These are phyloP conservation scores for Psidium guajava DNA, from an alignment of 345 rosid species.

Conservation along the genomic window DNA sequence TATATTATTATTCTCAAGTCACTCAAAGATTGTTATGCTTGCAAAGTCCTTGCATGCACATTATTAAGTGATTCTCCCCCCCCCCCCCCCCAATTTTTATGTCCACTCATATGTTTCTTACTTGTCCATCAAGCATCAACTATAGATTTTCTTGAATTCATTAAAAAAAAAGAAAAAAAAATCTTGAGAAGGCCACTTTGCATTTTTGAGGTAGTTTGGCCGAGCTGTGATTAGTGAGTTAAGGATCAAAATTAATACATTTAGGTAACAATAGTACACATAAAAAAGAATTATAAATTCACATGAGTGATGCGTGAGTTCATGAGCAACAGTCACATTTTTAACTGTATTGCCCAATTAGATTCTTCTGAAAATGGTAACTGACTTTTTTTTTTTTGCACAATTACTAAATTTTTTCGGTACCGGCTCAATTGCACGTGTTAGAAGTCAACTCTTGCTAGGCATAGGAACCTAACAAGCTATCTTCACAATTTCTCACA, in stretches of 20 bases:
- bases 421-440: not conserved
- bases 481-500: not conserved
- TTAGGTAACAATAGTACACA: not conserved
- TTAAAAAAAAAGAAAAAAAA: not conserved
- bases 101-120: not conserved
- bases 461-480: not conserved
- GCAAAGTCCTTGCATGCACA: not conserved
- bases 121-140: not conserved
- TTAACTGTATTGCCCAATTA: not conserved
- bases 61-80: not conserved
- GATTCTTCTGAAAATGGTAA: not conserved
- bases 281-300: not conserved
- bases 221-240: not conserved
- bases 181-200: not conserved
- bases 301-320: not conserved
- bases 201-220: not conserved
- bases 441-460: not conserved
- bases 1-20: too few species aligned
- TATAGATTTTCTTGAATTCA: not conserved
- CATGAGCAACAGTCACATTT: not conserved
- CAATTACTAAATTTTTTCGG: not conserved
- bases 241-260: not conserved
- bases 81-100: fast-evolving
- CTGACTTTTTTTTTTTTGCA: not conserved
- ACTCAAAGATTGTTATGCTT: too few species aligned